These are phyloP conservation scores for Pisolithus tinctorius DNA, from an alignment of 768 basidiomycete species.

Conservation along the genomic window DNA sequence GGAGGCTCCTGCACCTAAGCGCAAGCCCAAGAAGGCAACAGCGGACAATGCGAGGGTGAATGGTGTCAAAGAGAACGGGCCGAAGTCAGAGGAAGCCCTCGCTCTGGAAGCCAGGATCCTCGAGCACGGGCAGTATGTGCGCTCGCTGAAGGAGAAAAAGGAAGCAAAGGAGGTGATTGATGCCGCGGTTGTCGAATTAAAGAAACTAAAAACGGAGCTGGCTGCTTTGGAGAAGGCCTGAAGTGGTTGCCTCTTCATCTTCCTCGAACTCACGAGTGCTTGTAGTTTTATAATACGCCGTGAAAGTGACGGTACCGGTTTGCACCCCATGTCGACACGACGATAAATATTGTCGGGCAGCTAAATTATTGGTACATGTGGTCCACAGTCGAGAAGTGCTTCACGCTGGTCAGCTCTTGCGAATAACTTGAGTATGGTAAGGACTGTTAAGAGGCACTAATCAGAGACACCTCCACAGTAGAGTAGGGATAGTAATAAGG, in stretches of 20 bases:
- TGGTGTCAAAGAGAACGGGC: conserved; percentile 35
- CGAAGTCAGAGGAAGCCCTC: conserved; percentile 66
- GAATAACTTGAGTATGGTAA: no score
- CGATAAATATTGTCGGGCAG: no score
- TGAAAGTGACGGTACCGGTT: no score
- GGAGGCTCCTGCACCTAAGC: conserved; percentile 38
- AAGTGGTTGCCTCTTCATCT: background rate
- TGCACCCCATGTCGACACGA: no score
- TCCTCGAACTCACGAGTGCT: no score
- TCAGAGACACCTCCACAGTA: no score
- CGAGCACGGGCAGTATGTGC: conserved; percentile 69
- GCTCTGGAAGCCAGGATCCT: conserved; percentile 70
- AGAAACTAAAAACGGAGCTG: conserved; percentile 58
- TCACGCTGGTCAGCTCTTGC: no score
- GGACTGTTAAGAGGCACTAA: no score
- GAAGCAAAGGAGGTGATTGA: conserved; percentile 38
- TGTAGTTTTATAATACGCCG: no score
- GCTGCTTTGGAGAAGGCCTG: conserved; percentile 12
- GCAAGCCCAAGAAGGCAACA: conserved; percentile 50
- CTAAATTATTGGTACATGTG: no score
- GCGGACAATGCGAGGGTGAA: conserved; percentile 42
- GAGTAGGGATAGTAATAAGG: no score
- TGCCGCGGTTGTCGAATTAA: conserved; percentile 54
- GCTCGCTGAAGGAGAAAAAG: conserved; percentile 52
- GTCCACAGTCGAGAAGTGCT: no score